phyloP scores from a whole-genome alignment of 805 yeast species.

The Ogataea haglerorum region DNA sequence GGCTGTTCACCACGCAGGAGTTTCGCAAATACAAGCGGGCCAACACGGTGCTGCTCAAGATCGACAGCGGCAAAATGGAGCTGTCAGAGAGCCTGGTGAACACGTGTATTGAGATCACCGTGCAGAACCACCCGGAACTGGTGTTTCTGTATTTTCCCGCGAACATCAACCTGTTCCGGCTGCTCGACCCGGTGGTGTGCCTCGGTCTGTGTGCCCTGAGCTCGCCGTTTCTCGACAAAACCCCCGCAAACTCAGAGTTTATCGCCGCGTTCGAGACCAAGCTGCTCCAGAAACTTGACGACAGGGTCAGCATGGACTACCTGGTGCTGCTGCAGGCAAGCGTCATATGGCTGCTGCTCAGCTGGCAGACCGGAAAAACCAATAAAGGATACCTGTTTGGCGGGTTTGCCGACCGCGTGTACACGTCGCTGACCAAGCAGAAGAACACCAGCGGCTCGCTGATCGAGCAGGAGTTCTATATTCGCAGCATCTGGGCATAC shows the following conservation, averaged over 20 bases:
- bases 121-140: slow-evolving; percentile 16
- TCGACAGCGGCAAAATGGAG: slow-evolving; percentile 1
- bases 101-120: slow-evolving; percentile 3
- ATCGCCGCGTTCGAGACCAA: slow-evolving; percentile 5
- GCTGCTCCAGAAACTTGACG: slow-evolving; percentile 9
- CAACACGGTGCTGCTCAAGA: neutral
- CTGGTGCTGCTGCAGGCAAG: slow-evolving; percentile 14
- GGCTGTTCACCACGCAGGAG: slow-evolving; percentile 15
- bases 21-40: slow-evolving; percentile 11
- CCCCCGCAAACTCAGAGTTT: neutral
- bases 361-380: slow-evolving; percentile 18
- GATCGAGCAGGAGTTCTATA: slow-evolving; percentile 11
- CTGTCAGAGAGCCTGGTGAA: slow-evolving; percentile 1
- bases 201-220: slow-evolving; percentile 14
- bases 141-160: slow-evolving; percentile 11
- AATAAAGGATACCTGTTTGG: slow-evolving; percentile 18
- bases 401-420: slow-evolving; percentile 17
- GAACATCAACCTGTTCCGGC: slow-evolving; percentile 5
- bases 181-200: slow-evolving; percentile 13
- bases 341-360: slow-evolving; percentile 10
- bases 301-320: slow-evolving; percentile 7
- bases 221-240: slow-evolving; percentile 7
- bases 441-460: slow-evolving; percentile 1
- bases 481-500: slow-evolving; percentile 18
- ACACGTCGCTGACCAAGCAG: slow-evolving; percentile 7